Evolutionary conservation across 108 stramenopile genomes (phyloP).

Genomic region (Craspedostauros australis): DNA sequence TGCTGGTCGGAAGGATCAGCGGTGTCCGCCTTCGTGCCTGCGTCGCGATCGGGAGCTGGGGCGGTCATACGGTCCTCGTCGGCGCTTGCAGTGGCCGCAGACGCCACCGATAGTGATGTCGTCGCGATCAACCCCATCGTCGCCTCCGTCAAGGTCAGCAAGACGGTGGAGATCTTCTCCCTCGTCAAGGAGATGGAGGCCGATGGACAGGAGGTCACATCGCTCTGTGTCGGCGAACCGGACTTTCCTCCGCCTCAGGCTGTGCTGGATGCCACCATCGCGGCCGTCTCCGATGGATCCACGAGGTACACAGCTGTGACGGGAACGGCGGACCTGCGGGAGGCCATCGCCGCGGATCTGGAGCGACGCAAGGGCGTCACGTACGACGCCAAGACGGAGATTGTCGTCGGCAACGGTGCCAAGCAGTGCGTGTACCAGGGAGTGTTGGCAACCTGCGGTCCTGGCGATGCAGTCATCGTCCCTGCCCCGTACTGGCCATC

Average conservation of each 20-base stretch:
- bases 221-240: slow-evolving; percentile 96
- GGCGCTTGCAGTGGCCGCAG: too few relatives aligned
- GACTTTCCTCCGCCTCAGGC: slow-evolving; percentile 87
- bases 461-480: slow-evolving; percentile 87
- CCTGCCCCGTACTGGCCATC: slow-evolving; percentile 97
- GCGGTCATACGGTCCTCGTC: too few relatives aligned
- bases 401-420: slow-evolving; percentile 94
- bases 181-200: slow-evolving; percentile 81
- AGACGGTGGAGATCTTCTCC: slow-evolving; percentile 81
- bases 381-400: slow-evolving; percentile 78
- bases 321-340: slow-evolving; percentile 75
- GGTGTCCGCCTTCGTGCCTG: too few relatives aligned
- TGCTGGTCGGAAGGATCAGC: too few relatives aligned
- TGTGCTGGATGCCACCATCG: slow-evolving; percentile 77
- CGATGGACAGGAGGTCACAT: slow-evolving; percentile 75
- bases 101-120: too few relatives aligned
- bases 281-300: slow-evolving; percentile 58
- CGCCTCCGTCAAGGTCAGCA: slow-evolving; percentile 57
- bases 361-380: slow-evolving; percentile 67
- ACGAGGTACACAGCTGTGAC: slow-evolving; percentile 94
- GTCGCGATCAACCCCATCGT: slow-evolving; percentile 54
- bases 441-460: slow-evolving; percentile 75
- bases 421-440: slow-evolving; percentile 94
- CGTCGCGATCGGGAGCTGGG: too few relatives aligned
- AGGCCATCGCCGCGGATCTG: slow-evolving; percentile 86